Percentiles rank a stretch among this genome's conserved stretches.
These are phyloP conservation scores for Lactifluus rugatus DNA, from an alignment of 768 basidiomycete species.

Conservation along the genomic window DNA sequence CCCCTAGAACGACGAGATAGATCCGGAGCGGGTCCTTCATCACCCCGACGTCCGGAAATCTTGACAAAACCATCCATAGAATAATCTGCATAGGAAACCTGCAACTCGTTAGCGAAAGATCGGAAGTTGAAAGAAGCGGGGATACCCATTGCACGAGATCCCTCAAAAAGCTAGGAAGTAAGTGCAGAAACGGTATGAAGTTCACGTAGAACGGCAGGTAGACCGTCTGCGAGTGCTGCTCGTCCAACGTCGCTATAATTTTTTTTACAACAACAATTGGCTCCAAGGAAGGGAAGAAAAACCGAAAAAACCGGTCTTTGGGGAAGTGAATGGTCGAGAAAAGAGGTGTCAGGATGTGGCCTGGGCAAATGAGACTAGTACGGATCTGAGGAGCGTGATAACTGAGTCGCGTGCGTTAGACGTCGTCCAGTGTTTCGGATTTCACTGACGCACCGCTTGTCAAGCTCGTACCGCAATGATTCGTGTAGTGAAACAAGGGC, in stretches of 20 bases:
- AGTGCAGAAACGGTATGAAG: constrained; percentile 42
- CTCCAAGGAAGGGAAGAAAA: constrained; percentile 66
- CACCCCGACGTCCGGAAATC: constrained; percentile 17
- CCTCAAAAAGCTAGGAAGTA: constrained; percentile 61
- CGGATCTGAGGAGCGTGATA: constrained; percentile 68
- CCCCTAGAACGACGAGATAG: constrained; percentile 5
- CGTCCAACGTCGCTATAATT: constrained; percentile 74
- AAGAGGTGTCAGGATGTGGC: constrained; percentile 68
- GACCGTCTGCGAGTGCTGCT: constrained; percentile 63
- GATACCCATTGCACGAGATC: constrained; percentile 72
- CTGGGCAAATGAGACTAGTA: constrained; percentile 80
- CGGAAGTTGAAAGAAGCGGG: background rate
- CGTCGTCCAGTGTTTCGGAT: constrained; percentile 5
- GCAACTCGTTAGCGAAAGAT: background rate
- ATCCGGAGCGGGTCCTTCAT: constrained; percentile 8
- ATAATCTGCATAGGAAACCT: constrained; percentile 63
- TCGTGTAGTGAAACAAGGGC: constrained; percentile 77
- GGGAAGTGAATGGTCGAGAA: constrained; percentile 56
- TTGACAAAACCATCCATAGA: constrained; percentile 64
- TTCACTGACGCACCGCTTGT: constrained; percentile 46
- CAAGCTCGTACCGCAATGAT: constrained; percentile 80
- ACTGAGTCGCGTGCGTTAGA: constrained; percentile 27
- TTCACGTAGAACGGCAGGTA: constrained; percentile 65
- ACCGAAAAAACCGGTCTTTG: constrained; percentile 42
- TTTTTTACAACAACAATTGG: constrained; percentile 71